Percentiles rank a stretch among this genome's conserved stretches.
Evolutionary conservation across 2,329 filamentous ascomycete species (phyloP).

Genomic region (Phialophora verrucosa): DNA sequence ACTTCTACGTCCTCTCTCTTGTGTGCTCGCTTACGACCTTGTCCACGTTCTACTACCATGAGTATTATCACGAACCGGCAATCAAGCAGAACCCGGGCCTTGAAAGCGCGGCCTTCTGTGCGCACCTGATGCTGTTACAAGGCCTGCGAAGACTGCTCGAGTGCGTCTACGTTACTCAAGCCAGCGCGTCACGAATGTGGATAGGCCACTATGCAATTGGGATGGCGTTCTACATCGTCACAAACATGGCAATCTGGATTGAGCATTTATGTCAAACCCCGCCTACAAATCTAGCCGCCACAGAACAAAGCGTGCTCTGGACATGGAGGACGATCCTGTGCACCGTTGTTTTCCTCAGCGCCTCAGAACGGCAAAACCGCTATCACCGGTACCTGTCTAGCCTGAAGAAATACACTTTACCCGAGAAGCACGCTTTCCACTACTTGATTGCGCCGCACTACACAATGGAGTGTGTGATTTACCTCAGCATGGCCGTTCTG

Average conservation of each 20-base stretch:
- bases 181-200: slow-evolving; percentile 80
- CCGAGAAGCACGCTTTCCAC: slow-evolving; percentile 72
- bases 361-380: slow-evolving; percentile 74
- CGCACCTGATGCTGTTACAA: slow-evolving; percentile 77
- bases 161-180: slow-evolving; percentile 64
- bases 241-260: slow-evolving; percentile 80
- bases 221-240: slow-evolving; percentile 74
- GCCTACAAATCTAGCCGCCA: background rate
- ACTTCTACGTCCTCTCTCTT: slow-evolving; percentile 81
- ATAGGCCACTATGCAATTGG: slow-evolving; percentile 82
- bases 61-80: slow-evolving; percentile 51
- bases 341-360: slow-evolving; percentile 66
- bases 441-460: slow-evolving; percentile 86
- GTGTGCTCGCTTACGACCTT: slow-evolving; percentile 76
- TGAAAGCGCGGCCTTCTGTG: slow-evolving; percentile 58
- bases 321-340: slow-evolving; percentile 17
- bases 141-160: slow-evolving; percentile 78
- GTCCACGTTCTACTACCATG: slow-evolving; percentile 39
- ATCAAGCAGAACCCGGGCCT: slow-evolving; percentile 46
- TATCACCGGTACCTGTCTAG: slow-evolving; percentile 73
- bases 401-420: slow-evolving; percentile 82
- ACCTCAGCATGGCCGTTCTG: slow-evolving; percentile 75
- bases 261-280: slow-evolving; percentile 53
- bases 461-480: slow-evolving; percentile 83
- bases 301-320: slow-evolving; percentile 11